phyloP scores from a whole-genome alignment of 2,329 filamentous ascomycete species.

The Atkinsonella hypoxylon region DNA sequence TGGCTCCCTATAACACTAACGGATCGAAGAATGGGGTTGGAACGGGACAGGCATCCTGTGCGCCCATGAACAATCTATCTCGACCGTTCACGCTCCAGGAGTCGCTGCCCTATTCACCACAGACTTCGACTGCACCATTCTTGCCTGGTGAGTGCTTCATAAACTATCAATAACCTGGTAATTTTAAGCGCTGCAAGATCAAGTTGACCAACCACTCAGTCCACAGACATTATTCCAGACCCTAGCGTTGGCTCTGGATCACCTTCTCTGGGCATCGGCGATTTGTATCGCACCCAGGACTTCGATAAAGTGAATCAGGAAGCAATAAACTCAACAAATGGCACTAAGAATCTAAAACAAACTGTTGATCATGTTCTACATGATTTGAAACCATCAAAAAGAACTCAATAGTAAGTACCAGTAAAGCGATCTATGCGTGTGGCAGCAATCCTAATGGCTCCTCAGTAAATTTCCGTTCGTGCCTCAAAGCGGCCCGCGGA shows the following conservation, averaged over 20 bases:
- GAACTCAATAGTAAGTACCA: conserved; percentile 51
- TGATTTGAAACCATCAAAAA: conserved; percentile 58
- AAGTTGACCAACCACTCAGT: neutral
- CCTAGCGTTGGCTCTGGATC: conserved; percentile 47
- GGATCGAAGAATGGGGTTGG: conserved; percentile 23
- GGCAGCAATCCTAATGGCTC: neutral
- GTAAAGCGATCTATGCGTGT: neutral
- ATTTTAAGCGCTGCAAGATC: neutral
- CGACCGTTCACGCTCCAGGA: conserved; percentile 56
- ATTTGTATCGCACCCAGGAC: conserved; percentile 39
- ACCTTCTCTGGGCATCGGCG: conserved; percentile 36
- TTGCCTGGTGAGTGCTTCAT: conserved; percentile 47
- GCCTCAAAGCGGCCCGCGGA: conserved; percentile 11
- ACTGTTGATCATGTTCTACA: conserved; percentile 64
- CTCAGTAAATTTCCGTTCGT: conserved; percentile 39
- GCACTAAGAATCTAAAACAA: conserved; percentile 55
- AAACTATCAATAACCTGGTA: neutral
- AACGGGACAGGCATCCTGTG: conserved; percentile 12
- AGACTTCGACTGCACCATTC: conserved; percentile 70
- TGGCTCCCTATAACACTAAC: conserved; percentile 19
- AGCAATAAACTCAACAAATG: conserved; percentile 42
- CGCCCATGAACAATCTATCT: conserved; percentile 16
- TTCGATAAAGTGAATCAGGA: conserved; percentile 63
- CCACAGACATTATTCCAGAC: conserved; percentile 51
- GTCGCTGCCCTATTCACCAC: conserved; percentile 70